These are phyloP conservation scores for Fusarium lateritium DNA, from an alignment of 2,329 filamentous ascomycete species.

Conservation along the genomic window DNA sequence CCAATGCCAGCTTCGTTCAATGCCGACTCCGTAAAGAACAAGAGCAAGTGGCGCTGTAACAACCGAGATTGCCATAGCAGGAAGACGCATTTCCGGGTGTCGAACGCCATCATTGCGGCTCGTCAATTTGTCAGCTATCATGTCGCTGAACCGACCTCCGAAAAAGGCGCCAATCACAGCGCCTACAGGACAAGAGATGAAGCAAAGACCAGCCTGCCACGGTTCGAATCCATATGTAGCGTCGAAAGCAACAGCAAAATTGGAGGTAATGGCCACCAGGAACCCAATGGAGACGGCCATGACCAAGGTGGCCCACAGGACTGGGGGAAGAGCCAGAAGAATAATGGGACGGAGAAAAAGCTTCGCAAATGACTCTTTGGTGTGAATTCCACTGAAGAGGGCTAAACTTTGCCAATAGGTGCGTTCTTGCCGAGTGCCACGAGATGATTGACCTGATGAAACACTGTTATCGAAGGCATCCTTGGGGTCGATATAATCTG, in stretches of 20 bases:
- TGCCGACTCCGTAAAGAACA: conserved; percentile 64
- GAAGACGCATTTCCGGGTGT: conserved; percentile 73
- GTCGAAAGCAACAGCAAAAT: conserved; percentile 62
- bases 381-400: conserved; percentile 60
- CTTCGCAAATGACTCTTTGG: conserved; percentile 62
- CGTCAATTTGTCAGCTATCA: conserved; percentile 64
- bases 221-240: conserved; percentile 60
- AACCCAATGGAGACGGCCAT: conserved; percentile 70
- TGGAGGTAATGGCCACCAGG: conserved; percentile 68
- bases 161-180: conserved; percentile 64
- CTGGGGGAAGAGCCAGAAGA: conserved; percentile 65
- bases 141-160: conserved; percentile 64
- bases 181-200: conserved; percentile 65
- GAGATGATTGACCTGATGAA: conserved; percentile 1
- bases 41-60: conserved; percentile 64
- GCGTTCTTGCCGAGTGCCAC: background rate
- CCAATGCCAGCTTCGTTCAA: conserved; percentile 65
- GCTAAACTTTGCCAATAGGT: conserved; percentile 49
- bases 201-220: conserved; percentile 66
- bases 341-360: conserved; percentile 66
- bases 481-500: conserved; percentile 11
- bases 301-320: conserved; percentile 70
- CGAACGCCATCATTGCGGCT: conserved; percentile 68
- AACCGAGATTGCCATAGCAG: conserved; percentile 65
- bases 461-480: conserved; percentile 21